Evolutionary conservation across 208 protist species (phyloP).

Genomic region (Leptomonas pyrrhocoris): DNA sequence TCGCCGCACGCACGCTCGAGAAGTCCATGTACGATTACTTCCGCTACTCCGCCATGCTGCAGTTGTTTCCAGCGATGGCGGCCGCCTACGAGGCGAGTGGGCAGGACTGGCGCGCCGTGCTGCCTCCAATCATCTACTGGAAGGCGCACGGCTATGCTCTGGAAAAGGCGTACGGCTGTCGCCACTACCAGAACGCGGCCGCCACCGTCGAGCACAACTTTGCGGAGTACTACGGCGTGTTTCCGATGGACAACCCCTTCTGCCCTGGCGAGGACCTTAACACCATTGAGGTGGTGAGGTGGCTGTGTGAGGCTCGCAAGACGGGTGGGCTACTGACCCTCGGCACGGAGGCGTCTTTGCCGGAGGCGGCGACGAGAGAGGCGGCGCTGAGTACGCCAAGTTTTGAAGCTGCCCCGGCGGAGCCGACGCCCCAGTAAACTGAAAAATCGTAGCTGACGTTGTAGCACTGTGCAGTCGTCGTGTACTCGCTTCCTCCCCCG

Average conservation of each 20-base stretch:
- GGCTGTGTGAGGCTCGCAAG: slow-evolving; percentile 48
- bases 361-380: background rate
- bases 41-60: slow-evolving; percentile 18
- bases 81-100: slow-evolving; percentile 28
- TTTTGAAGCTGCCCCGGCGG: background rate
- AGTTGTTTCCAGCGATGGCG: slow-evolving; percentile 11
- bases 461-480: too few species aligned
- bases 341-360: background rate
- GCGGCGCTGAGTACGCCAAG: background rate
- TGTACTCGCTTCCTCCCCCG: too few species aligned
- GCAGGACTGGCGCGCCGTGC: slow-evolving; percentile 32
- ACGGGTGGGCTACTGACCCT: slow-evolving; percentile 2
- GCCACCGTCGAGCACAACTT: slow-evolving; percentile 66
- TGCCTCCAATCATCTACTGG: slow-evolving; percentile 82
- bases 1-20: slow-evolving; percentile 67
- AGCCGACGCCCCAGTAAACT: too few species aligned
- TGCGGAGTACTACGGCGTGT: slow-evolving; percentile 70
- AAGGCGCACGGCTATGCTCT: slow-evolving; percentile 69
- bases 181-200: slow-evolving; percentile 44
- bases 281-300: slow-evolving; percentile 62
- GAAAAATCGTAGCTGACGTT: too few species aligned
- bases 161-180: slow-evolving; percentile 43
- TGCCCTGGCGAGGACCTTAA: slow-evolving; percentile 89
- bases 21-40: slow-evolving; percentile 58
- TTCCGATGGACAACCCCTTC: slow-evolving; percentile 84